Base-by-base conservation (phyloP, 2,329 filamentous ascomycete genomes). In the Fusarium tjaetaba region DNA sequence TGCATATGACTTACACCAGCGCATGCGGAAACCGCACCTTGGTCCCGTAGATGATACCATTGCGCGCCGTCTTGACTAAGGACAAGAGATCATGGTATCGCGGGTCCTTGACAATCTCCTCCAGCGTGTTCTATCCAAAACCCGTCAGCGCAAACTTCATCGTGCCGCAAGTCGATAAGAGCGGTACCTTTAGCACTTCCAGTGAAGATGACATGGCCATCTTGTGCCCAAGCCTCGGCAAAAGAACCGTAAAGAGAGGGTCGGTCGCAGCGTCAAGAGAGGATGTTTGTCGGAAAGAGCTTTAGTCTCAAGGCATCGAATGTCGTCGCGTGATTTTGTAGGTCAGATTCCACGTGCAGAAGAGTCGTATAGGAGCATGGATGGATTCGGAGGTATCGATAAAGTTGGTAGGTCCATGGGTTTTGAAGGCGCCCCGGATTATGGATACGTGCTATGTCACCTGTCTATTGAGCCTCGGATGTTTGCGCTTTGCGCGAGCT, bases 1-100 rank as follows among this genome's bases (percentile, higher is more conserved):
- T 42, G 6, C 8, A 43, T 24, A 16, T 39, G 11, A 73, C 86
- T 72, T 83, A 88, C 86, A 99, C 96, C 76, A 99, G 89, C 70
- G 96, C 96, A 85, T 99, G 96, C 74, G 96, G 96, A 85, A 99
- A 98, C 73, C 96, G 95, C 83, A 99, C 94, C 89, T 98, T 98
- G 78, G 94, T 91, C 70, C 96, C 96, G 85, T 99, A 99, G 72
- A 99, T 94, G 75, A 95, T 92, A 82, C 96, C 96, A 90, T 98
- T 99, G 84, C 96, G 94, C 76, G 96, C 93, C 79, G 91, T 94
- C 88, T 99, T 99, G 82, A 97, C 82, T 76, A 99, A 88, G 65
- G 94, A 90, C 71, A 99, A 89, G 63, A 95, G 82, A 78, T 96
- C 94, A 79, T 96, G 94, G 84, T 97, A 94, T 75, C 90, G 88